Evolutionary conservation across 2,329 filamentous ascomycete species (phyloP).

Genomic region (Monilinia fructigena): DNA sequence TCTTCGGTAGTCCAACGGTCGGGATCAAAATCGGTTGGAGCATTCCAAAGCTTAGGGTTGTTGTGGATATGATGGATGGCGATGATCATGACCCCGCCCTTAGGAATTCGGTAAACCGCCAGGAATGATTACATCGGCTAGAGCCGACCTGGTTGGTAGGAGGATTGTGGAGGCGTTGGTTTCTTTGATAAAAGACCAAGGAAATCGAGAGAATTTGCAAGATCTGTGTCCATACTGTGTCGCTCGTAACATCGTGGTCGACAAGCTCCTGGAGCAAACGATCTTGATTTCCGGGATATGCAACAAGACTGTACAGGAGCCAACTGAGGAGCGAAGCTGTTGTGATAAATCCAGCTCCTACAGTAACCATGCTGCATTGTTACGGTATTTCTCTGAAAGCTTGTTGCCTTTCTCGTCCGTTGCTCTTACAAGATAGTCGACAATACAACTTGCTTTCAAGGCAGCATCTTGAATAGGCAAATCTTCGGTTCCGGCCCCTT

Average conservation of each 20-base stretch:
- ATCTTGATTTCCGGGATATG: constrained; percentile 47
- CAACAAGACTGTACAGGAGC: constrained; percentile 46
- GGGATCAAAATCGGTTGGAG: constrained; percentile 29
- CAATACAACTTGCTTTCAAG: constrained; percentile 39
- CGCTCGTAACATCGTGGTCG: constrained; percentile 40
- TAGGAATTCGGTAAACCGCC: constrained; percentile 48
- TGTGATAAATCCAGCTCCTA: constrained; percentile 49
- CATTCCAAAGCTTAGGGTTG: constrained; percentile 30
- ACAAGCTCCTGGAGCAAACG: constrained; percentile 48
- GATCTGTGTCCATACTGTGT: constrained; percentile 40
- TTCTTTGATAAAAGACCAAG: constrained; percentile 48
- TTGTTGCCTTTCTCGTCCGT: constrained; percentile 46
- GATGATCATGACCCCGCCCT: constrained; percentile 37
- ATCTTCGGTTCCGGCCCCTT: constrained; percentile 40
- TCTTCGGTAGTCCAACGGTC: constrained; percentile 32
- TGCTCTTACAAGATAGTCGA: constrained; percentile 43
- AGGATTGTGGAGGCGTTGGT: constrained; percentile 47
- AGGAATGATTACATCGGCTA: constrained; percentile 46
- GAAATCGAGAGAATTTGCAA: constrained; percentile 42
- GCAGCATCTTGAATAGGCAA: constrained; percentile 43
- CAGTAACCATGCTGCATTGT: constrained; percentile 41
- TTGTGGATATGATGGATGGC: constrained; percentile 32
- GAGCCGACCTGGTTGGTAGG: constrained; percentile 49
- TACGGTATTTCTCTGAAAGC: constrained; percentile 42
- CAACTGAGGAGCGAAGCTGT: constrained; percentile 49